Base-by-base conservation (phyloP, 768 basidiomycete species). In the Lyophyllum semitale region DNA sequence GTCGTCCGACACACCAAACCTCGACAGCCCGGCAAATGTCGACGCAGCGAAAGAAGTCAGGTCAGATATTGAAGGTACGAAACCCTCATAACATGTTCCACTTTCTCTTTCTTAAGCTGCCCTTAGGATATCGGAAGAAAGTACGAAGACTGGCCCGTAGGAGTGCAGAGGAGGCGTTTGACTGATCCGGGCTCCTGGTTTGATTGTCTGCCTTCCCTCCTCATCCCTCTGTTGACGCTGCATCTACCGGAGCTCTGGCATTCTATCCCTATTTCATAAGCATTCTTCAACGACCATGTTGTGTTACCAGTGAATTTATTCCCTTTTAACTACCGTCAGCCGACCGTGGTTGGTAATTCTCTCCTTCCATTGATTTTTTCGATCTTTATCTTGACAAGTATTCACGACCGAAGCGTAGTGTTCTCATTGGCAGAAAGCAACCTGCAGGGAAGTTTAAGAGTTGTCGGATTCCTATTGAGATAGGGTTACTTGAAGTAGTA, bases 1-100 rank as follows among this genome's bases (percentile, higher is more conserved):
- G 38, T 97, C 95, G 15, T 91, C 93, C 52, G 92, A 98, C 66
- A 85, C 79, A 33, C 95, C 95, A 18, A 94, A 94, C 72, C 79
- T 88, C 57, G 93, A 95, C 72, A 95, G 94, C 59, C 95, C 95
- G 3, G 95, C 95, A 4, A 98, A 98, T 62, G 89, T 98, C 13
- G 95, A 98, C 65, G 95, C 97, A 0, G 96, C 97, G 20, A 93
- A 93, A 67, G 87, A 95, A 68, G 81, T 91, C 32, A 82, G 91
- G 60, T 84, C 77, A 25, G 82, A 91, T 64, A 68, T 79, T 18
- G 72, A 77, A 47, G 77, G 90, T 89, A 65, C 23, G 82, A 15
- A 17, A n/a, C 25, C 37, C 15, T 38, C 5, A 29, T 29, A n/a
- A 15, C n/a, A 4, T n/a, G 15, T 29, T 27, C 26, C 8, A 5